These are phyloP conservation scores for Fusarium buharicum DNA, from an alignment of 2,329 filamentous ascomycete genomes.

Conservation along the genomic window DNA sequence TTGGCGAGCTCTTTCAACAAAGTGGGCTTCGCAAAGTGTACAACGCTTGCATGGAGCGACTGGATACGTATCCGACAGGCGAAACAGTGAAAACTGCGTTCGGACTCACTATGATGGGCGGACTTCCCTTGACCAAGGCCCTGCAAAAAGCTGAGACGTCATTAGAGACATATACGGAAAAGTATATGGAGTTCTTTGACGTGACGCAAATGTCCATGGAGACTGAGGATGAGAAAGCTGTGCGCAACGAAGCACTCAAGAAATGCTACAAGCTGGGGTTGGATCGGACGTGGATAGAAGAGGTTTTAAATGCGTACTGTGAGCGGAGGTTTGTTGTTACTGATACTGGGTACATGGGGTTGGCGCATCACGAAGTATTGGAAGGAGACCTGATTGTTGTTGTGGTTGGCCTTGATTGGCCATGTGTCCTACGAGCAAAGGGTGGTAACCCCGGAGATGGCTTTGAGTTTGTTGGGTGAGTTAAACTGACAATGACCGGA, in stretches of 20 bases:
- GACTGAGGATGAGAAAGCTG: slow-evolving; percentile 1
- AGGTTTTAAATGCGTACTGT: slow-evolving; percentile 20
- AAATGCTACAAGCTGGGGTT: slow-evolving; percentile 14
- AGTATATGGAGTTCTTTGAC: slow-evolving; percentile 23
- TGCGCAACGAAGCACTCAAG: neutral
- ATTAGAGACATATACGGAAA: slow-evolving; percentile 17
- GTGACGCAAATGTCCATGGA: slow-evolving; percentile 4
- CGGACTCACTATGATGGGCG: slow-evolving; percentile 21
- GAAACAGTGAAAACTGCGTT: slow-evolving; percentile 28
- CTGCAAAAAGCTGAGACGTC: neutral
- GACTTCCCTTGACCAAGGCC: neutral
- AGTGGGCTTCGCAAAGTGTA: slow-evolving; percentile 10
- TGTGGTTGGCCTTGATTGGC: slow-evolving; percentile 24
- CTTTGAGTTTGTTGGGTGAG: slow-evolving; percentile 40
- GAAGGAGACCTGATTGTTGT: slow-evolving; percentile 22
- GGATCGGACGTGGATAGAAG: slow-evolving; percentile 7
- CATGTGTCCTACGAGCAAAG: slow-evolving; percentile 23
- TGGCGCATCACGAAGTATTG: slow-evolving; percentile 31
- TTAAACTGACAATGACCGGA: neutral
- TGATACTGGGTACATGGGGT: slow-evolving; percentile 31
- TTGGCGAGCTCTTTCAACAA: slow-evolving; percentile 11
- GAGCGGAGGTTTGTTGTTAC: slow-evolving; percentile 29
- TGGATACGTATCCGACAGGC: slow-evolving; percentile 24
- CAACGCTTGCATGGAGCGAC: slow-evolving; percentile 7
- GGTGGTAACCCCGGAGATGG: slow-evolving; percentile 8